A percentile compares a stretch with the other conserved stretches of the same genome.
These are phyloP conservation scores for Leccinellum luteum DNA, from an alignment of 768 basidiomycete genomes.

Conservation along the genomic window DNA sequence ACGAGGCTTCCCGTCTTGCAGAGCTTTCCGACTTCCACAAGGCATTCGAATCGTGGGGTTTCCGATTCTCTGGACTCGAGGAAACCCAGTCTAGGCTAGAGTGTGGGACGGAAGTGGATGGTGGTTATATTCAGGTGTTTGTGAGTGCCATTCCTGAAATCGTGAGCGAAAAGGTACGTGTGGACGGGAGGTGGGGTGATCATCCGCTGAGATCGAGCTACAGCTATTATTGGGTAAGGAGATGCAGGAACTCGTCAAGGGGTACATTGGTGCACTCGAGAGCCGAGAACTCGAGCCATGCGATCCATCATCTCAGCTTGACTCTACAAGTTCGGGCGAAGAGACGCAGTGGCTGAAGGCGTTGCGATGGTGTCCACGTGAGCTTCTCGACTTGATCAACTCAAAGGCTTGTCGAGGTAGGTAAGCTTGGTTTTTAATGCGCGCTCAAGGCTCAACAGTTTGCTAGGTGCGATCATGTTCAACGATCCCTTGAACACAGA, in stretches of 20 bases:
- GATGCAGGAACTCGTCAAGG: constrained; percentile 72
- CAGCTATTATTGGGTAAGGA: constrained; percentile 69
- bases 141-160: constrained; percentile 66
- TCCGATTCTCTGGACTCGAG: constrained; percentile 47
- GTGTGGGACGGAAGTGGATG: constrained; percentile 18
- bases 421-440: constrained; percentile 18
- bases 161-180: constrained; percentile 61
- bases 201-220: constrained; percentile 11
- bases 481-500: constrained; percentile 69
- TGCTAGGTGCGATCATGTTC: constrained; percentile 93
- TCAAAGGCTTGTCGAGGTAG: constrained; percentile 94
- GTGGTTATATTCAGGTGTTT: constrained; percentile 60
- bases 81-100: constrained; percentile 20
- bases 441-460: constrained; percentile 2
- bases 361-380: constrained; percentile 79
- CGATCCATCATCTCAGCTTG: constrained; percentile 15
- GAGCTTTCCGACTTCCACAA: constrained; percentile 39
- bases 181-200: neutral
- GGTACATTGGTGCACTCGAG: constrained; percentile 63
- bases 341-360: constrained; percentile 60
- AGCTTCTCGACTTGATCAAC: constrained; percentile 81
- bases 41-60: constrained; percentile 68
- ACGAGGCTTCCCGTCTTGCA: constrained; percentile 55
- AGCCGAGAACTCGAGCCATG: constrained; percentile 36
- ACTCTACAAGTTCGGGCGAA: constrained; percentile 9